Base-by-base conservation (phyloP, 2,329 filamentous ascomycete genomes). In the Ophiobolus disseminans region DNA sequence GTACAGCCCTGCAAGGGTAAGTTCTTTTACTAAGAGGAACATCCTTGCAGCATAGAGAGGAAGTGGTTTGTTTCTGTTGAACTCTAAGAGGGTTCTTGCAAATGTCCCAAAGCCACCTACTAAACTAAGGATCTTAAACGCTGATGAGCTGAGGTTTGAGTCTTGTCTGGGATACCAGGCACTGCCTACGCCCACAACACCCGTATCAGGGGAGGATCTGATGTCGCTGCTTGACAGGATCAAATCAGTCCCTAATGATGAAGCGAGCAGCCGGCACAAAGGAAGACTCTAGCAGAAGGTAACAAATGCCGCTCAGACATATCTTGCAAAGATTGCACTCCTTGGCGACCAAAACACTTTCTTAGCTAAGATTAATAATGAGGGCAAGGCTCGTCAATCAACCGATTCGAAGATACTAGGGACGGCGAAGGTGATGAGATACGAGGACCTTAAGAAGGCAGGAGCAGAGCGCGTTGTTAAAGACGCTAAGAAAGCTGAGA, bases 1-100 rank as follows among this genome's bases (percentile, higher is more conserved):
- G 9, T 63, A 55, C 35, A 57, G 44, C 35, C 54, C 40, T 49
- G 56, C 60, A 36, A 50, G 56, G 28, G 34, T 43, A 28, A 48
- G 21, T 30, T 62, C 56, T 22, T 45, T 62, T 19, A 62, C 56
- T 4, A 10, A 3, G 14, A 63, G 48, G 50, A 70, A 69, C 48
- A 69, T 69, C 42, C 55, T 46, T 10, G 40, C 57, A 13, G 63
- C 52, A 3, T 70, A 40, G 48, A 45, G 54, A 28, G 56, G 44
- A 25, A 45, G 46, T 25, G 56, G 62, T 32, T 51, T 63, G 14
- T 56, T 57, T 37, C 62, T 50, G 30, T 65, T 66, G 41, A 63
- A 66, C 43, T 58, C 48, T 56, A 45, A 62, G 28, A 63, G 56
- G 48, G 63, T 68, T 26, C 58, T 68, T 16, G 58, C 45, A 46